These are phyloP conservation scores for Solanum pimpinellifolium DNA, from an alignment of 257 asterid genomes.

Conservation along the genomic window DNA sequence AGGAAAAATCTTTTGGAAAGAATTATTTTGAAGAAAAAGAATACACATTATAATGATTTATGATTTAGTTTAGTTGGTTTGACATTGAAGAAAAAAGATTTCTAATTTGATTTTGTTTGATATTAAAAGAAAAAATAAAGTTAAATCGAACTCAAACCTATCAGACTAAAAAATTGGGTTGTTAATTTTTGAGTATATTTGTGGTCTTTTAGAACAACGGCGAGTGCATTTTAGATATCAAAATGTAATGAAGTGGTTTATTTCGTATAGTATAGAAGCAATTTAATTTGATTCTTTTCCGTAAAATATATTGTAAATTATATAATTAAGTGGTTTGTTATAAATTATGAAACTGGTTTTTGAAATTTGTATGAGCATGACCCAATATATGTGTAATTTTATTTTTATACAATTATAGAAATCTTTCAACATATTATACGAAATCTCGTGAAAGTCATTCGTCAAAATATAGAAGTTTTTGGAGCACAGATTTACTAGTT, in stretches of 20 bases:
- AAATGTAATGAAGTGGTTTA: too few relatives aligned
- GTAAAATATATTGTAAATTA: too few relatives aligned
- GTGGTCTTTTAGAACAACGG: background rate
- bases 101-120: too few relatives aligned
- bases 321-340: too few relatives aligned
- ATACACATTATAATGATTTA: background rate
- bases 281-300: too few relatives aligned
- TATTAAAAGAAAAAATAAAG: too few relatives aligned
- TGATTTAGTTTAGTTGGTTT: too few relatives aligned
- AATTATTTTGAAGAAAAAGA: background rate
- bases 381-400: too few relatives aligned
- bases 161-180: background rate
- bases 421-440: background rate
- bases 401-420: too few relatives aligned
- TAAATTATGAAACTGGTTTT: background rate
- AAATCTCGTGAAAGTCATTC: background rate
- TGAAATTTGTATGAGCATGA: background rate
- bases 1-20: background rate
- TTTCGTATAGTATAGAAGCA: too few relatives aligned
- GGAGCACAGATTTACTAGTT: background rate
- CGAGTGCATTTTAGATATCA: too few relatives aligned
- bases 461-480: background rate
- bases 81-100: too few relatives aligned
- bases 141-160: background rate
- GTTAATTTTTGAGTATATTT: background rate